phyloP scores from a whole-genome alignment of 2,329 filamentous ascomycete genomes.

The Geoglossum cookeanum region DNA sequence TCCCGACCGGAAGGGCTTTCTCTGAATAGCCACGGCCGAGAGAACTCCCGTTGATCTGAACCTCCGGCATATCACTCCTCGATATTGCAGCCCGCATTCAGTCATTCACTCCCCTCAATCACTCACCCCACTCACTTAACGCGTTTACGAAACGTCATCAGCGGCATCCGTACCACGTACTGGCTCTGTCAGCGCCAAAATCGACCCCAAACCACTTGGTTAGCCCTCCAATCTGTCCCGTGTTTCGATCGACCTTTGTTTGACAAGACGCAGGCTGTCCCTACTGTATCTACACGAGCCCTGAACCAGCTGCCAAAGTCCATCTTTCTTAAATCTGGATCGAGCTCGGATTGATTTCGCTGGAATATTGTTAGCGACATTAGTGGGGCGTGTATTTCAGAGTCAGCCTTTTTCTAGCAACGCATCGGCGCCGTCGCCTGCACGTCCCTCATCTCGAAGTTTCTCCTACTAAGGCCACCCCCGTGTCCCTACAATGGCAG shows the following conservation, averaged over 20 bases:
- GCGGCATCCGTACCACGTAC: background rate
- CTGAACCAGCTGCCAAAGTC: background rate
- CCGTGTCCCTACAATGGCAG: conserved; percentile 3
- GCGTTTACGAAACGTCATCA: background rate
- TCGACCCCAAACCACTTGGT: background rate
- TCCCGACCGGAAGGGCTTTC: too few species aligned
- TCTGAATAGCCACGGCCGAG: background rate
- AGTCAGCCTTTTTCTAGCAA: background rate
- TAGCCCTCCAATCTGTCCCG: background rate
- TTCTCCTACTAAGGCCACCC: background rate
- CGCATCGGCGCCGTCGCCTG: background rate
- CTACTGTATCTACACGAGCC: background rate
- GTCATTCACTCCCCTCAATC: background rate
- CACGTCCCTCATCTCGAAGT: background rate
- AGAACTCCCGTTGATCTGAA: background rate
- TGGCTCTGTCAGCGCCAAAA: background rate
- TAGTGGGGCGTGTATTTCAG: background rate
- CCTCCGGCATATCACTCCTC: background rate
- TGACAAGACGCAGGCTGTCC: background rate
- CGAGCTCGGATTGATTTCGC: background rate
- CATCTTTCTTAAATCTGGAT: background rate
- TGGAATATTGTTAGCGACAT: background rate
- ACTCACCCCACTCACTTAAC: background rate
- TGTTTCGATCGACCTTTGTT: background rate
- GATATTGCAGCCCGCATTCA: background rate